Base-by-base conservation (phyloP, 176 grass and related monocot species). In the Typha latifolia region DNA sequence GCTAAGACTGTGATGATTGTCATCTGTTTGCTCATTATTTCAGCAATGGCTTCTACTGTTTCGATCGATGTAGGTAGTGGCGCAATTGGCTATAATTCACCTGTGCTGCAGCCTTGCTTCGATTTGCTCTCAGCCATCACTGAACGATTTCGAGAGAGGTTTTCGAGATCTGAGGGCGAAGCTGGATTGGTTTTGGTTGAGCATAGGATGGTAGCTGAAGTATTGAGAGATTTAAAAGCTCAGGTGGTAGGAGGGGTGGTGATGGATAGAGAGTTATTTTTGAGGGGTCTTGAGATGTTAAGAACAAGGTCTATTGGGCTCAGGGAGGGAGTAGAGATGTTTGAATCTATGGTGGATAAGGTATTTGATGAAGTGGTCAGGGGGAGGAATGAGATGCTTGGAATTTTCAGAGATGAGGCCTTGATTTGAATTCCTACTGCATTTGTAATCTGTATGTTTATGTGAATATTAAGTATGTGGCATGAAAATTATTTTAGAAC, bases 311-410 rank as follows among this genome's bases (percentile, higher is more conserved):
- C 85, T 70, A 61, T 64, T 13, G 94, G 72, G 72, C 74, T 97
- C 51, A 89, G 72, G 61, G 76, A 84, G 51, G 94, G 76, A 19
- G 70, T 92, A 48, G 89, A 92, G 43, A 82, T 53, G 80, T 89
- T 97, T 68, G 80, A 82, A 72, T 67, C 48, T 14, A 76, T 86
- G 78, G 72, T 92, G 64, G 84, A 97, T 64, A 75, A 97, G 10
- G 81, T 97, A 32, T 97, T 97, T 13, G 82, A 90, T 61, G 94
- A 90, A 73, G 89, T 92, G 75, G 82, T 97, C 49, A 89, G 68
- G 64, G 94, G 89, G 37, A 92, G 94, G 66, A 92, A 90, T 72
- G 85, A 97, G 80, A 97, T 97, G 89, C 78, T 97, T 64, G 89
- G 81, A 21, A 84, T 89, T 67, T 82, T 92, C 66, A 97, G 83